A percentile compares a stretch with the other conserved stretches of the same genome.
Conservation (phyloP, 345 rosid species). For the Sisymbrium irio region DNA sequence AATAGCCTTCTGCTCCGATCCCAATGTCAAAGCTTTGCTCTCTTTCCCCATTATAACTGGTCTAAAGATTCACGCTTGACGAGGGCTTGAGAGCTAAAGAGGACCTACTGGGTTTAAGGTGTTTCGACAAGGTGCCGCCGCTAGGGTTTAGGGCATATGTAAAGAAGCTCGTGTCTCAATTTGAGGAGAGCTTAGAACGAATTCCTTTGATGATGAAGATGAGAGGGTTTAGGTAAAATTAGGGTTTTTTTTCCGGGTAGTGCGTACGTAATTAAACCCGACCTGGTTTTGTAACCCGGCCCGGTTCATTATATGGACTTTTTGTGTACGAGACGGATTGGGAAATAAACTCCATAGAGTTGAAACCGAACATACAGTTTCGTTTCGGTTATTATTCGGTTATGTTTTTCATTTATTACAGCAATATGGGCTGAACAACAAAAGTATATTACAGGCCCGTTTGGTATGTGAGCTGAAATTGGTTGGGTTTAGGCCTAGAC, state of each 20-base stretch:
- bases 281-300: not conserved
- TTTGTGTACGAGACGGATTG: too few species aligned
- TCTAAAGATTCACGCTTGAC: conserved; percentile 47
- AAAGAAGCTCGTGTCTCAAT: conserved; percentile 21
- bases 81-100: conserved; percentile 55
- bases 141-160: conserved; percentile 28
- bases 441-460: not conserved
- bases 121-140: not conserved
- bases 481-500: not conserved
- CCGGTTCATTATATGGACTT: not conserved
- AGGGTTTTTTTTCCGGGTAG: conserved; percentile 17
- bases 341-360: too few species aligned
- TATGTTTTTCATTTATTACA: not conserved
- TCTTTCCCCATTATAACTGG: conserved; percentile 32
- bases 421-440: not conserved
- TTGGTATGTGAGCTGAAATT: not conserved
- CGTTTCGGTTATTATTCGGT: not conserved
- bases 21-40: conserved; percentile 20
- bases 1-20: conserved; percentile 38
- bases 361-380: not conserved
- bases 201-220: not conserved
- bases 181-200: not conserved
- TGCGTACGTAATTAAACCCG: not conserved
- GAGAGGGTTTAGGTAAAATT: not conserved
- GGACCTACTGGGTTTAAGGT: conserved; percentile 37